Percentiles rank a stretch among this genome's conserved stretches.
Evolutionary conservation across 1,284 basidiomycete genomes (phyloP).

Genomic region (Pisolithus thermaeus): DNA sequence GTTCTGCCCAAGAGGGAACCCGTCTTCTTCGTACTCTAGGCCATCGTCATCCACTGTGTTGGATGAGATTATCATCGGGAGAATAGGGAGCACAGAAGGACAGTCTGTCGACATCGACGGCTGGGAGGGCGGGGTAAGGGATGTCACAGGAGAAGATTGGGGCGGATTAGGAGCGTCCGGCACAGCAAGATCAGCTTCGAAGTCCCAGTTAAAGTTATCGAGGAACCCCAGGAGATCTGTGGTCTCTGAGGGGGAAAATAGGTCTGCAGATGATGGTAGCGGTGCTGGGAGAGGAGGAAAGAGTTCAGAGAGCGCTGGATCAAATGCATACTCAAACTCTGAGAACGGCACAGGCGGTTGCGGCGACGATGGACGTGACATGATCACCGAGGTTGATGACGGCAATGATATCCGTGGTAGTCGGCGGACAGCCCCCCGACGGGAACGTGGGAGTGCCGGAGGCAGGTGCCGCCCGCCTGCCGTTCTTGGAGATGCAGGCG

Average conservation of each 20-base stretch:
- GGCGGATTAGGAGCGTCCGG: conserved; percentile 6
- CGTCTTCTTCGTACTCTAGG: conserved; percentile 8
- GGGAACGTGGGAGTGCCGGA: too few relatives aligned
- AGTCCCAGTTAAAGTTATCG: conserved; percentile 69
- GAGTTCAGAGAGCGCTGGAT: conserved; percentile 45
- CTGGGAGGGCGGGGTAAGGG: conserved; percentile 2
- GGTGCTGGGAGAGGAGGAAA: conserved; percentile 51
- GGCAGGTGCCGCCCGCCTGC: conserved; percentile 10
- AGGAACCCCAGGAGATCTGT: conserved; percentile 70
- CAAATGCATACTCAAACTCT: conserved; percentile 62
- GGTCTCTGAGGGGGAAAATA: conserved; percentile 68
- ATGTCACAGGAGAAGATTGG: conserved; percentile 5
- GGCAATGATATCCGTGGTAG: not conserved
- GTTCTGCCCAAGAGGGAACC: not conserved
- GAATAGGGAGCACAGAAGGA: conserved; percentile 13
- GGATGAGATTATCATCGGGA: conserved; percentile 16
- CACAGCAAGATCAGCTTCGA: conserved; percentile 32
- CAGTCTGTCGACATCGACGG: conserved; percentile 7
- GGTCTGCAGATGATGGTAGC: conserved; percentile 62
- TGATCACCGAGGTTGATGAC: conserved; percentile 9
- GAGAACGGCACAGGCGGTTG: conserved; percentile 48
- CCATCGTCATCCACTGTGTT: conserved; percentile 2
- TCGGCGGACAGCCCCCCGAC: too few relatives aligned
- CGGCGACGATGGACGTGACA: conserved; percentile 30
- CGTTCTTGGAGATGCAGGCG: conserved; percentile 8